Percentiles rank a stretch among this genome's conserved stretches.
Conservation (phyloP, 768 basidiomycete species). For the Leccinum sublutescens region DNA sequence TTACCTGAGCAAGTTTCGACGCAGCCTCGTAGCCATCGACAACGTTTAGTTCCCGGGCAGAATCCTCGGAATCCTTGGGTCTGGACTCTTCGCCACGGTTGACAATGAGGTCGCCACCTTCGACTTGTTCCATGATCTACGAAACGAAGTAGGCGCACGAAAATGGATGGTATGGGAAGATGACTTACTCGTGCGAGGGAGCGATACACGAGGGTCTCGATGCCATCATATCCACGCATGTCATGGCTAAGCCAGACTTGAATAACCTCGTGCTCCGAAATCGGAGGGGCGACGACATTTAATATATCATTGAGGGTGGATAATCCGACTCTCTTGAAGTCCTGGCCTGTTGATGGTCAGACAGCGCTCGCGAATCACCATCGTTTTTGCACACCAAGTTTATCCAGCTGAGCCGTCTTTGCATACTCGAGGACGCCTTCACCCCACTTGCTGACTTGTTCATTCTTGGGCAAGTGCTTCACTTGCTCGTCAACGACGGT, state of each 20-base stretch:
- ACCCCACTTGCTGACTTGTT: constrained; percentile 86
- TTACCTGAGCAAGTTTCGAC: constrained; percentile 79
- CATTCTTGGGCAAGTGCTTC: constrained; percentile 80
- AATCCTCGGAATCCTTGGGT: constrained; percentile 52
- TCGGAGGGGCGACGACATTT: constrained; percentile 96
- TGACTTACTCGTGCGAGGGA: constrained; percentile 70
- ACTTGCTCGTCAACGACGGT: constrained; percentile 92
- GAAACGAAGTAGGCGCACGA: constrained; percentile 4
- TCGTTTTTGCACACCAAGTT: constrained; percentile 63
- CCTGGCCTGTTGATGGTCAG: constrained; percentile 59
- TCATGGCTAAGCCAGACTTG: constrained; percentile 95
- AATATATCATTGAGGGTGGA: constrained; percentile 90
- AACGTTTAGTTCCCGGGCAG: constrained; percentile 68
- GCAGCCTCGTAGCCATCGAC: constrained; percentile 86
- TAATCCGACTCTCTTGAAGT: constrained; percentile 83
- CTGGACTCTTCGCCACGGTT: constrained; percentile 78
- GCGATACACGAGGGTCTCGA: constrained; percentile 91
- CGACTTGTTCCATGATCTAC: constrained; percentile 91
- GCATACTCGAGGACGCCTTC: constrained; percentile 86
- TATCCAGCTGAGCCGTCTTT: constrained; percentile 86
- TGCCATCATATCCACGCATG: constrained; percentile 94
- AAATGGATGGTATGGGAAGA: background rate
- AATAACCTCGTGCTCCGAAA: constrained; percentile 97
- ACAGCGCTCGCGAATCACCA: background rate
- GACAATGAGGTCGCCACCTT: constrained; percentile 88